Evolutionary conservation across 306 rosid species (phyloP).

Genomic region (Vigna radiata): DNA sequence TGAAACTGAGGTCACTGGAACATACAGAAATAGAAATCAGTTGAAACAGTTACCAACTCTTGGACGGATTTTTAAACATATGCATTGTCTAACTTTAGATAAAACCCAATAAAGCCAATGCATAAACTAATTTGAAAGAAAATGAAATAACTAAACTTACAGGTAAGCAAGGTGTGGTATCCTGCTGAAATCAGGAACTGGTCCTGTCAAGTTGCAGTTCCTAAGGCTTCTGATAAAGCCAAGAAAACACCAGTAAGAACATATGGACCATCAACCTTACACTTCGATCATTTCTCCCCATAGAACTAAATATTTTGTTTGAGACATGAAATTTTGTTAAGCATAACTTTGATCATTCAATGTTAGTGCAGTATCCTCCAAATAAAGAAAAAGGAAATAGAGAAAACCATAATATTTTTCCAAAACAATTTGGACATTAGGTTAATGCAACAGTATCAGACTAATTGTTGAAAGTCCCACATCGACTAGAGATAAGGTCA

Average conservation of each 20-base stretch:
- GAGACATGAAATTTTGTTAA: not conserved
- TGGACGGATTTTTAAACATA: slow-evolving; percentile 24
- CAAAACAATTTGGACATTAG: not conserved
- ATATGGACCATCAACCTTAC: slow-evolving; percentile 13
- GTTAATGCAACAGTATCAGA: not conserved
- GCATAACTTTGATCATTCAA: no score
- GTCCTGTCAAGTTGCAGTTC: slow-evolving; percentile 85
- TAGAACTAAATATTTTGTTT: not conserved
- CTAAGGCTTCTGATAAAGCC: slow-evolving; percentile 79
- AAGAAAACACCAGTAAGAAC: slow-evolving; percentile 7
- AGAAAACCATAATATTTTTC: not conserved
- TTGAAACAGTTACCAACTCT: slow-evolving; percentile 30
- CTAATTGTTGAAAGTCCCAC: no score
- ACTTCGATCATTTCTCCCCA: not conserved
- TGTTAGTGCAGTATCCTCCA: not conserved
- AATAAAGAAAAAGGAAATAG: not conserved
- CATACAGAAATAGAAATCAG: slow-evolving; percentile 38
- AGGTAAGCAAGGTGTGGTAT: slow-evolving; percentile 62
- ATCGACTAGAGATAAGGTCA: no score
- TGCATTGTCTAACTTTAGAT: not conserved
- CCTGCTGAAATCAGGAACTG: slow-evolving; percentile 79
- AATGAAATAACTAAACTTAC: slow-evolving; percentile 59
- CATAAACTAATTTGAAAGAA: slow-evolving; percentile 9
- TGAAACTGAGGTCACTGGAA: slow-evolving; percentile 84
- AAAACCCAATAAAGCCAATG: not conserved